A percentile compares a stretch with the other conserved stretches of the same genome.
phyloP scores from a whole-genome alignment of 2,329 filamentous ascomycete genomes.

The Monosporascus ibericus region DNA sequence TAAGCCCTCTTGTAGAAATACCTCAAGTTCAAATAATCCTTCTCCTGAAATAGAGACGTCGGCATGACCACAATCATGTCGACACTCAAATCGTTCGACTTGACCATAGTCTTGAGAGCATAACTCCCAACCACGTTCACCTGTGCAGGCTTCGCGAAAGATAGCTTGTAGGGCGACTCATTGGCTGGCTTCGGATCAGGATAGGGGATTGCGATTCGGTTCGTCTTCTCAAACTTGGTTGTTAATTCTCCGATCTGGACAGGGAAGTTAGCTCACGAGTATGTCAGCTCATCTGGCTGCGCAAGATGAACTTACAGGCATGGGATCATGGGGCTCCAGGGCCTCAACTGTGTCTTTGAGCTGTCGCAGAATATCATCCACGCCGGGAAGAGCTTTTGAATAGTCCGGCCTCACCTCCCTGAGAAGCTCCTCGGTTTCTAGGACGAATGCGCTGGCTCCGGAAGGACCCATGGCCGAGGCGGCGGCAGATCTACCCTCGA shows the following conservation, averaged over 20 bases:
- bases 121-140: constrained; percentile 90
- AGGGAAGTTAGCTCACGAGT: background rate
- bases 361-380: constrained; percentile 43
- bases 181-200: constrained; percentile 71
- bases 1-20: constrained; percentile 95
- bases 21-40: constrained; percentile 87
- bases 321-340: constrained; percentile 41
- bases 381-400: constrained; percentile 38
- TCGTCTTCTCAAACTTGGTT: constrained; percentile 58
- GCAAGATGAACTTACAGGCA: constrained; percentile 38
- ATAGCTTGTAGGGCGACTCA: constrained; percentile 75
- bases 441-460: constrained; percentile 46
- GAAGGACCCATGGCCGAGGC: constrained; percentile 32
- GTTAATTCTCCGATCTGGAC: constrained; percentile 62
- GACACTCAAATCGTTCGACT: constrained; percentile 55
- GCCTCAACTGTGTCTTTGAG: constrained; percentile 49
- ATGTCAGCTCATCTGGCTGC: no score
- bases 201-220: constrained; percentile 72
- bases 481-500: constrained; percentile 33
- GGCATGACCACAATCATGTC: constrained; percentile 91
- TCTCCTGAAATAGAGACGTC: constrained; percentile 73
- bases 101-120: constrained; percentile 66
- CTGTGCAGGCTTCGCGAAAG: constrained; percentile 67
- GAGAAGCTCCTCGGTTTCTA: constrained; percentile 55
- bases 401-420: constrained; percentile 50